Evolutionary conservation across 805 yeast genomes (phyloP), one percentile per base, ranked within the genome.

Genomic region (Metschnikowia drakensbergensis): DNA sequence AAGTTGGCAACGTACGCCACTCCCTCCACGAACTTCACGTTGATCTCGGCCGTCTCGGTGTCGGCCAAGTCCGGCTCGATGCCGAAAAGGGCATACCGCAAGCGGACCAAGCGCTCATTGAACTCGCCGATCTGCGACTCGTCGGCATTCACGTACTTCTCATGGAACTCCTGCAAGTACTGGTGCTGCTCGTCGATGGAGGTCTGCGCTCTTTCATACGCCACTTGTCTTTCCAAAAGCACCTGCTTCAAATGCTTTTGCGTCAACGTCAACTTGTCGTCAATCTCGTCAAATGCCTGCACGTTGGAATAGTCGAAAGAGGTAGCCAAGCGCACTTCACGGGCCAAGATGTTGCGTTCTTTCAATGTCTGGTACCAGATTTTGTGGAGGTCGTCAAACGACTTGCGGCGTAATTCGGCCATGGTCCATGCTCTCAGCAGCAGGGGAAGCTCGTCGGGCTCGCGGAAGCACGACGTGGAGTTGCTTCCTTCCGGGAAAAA

Each of bases 361-460:
- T 81, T 86, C 55, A 92, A 68, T 57, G 91, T 82, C 38, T 85
- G 76, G 65, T 88, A 92, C 98, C 99, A 94, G 59, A 94, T 73
- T 33, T 82, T 79, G 67, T 94, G 99, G 58, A 94, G 72, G 63
- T 94, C 99, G 36, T 90, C 94, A 62, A 90, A 94, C 13, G 88
- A 81, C 67, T 94, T 94, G 53, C 95, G 79, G 65, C 99, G 82
- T 58, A 94, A 78, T 64, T 92, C 98, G 3, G 89, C 85, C 46
- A 90, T 75, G 5, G 85, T 70, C 99, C 99, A 94, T 4, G 94
- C 72, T 58, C 96, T 77, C 11, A 94, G 83, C 7, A 72, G 69
- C 28, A 66, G 62, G 32, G 70, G 69, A 44, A 78, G 72, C 23
- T 83, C 87, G 2, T 74, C 79, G 3, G 77, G 67, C 1, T 73